Conservation (phyloP, 352 stramenopile species). For the Pythium dissimile region DNA sequence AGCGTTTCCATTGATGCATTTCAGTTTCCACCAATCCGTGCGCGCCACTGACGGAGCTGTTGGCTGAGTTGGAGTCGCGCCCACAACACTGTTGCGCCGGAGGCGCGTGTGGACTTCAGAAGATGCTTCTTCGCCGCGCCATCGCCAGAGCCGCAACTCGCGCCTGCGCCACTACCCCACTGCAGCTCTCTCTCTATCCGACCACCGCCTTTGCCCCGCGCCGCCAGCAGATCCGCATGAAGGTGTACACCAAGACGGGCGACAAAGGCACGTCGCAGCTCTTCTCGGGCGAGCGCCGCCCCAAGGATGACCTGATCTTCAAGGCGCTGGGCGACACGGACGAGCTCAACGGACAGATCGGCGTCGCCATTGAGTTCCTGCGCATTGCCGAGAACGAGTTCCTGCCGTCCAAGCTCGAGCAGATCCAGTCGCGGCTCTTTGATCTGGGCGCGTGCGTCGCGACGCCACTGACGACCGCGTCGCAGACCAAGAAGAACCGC, state of each 20-base stretch:
- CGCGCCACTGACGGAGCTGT: neutral
- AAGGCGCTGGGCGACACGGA: slow-evolving; percentile 89
- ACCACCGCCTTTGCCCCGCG: neutral
- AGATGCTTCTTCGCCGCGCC: slow-evolving; percentile 9
- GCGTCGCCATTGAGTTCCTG: slow-evolving; percentile 56
- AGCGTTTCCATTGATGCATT: neutral
- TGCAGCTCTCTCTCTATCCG: neutral
- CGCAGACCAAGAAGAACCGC: slow-evolving; percentile 62
- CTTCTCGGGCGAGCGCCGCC: slow-evolving; percentile 86
- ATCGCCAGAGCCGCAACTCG: neutral
- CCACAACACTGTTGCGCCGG: no score
- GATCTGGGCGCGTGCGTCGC: slow-evolving; percentile 88
- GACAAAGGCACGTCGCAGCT: slow-evolving; percentile 92
- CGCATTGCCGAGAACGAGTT: slow-evolving; percentile 33
- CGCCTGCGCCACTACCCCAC: neutral
- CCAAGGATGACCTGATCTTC: slow-evolving; percentile 87
- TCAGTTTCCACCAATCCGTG: neutral
- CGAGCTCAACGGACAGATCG: slow-evolving; percentile 86
- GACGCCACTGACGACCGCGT: slow-evolving; percentile 68
- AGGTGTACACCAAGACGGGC: slow-evolving; percentile 91
- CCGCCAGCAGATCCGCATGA: slow-evolving; percentile 44
- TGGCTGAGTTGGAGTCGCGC: neutral
- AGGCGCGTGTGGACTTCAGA: neutral
- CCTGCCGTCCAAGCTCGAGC: slow-evolving; percentile 61
- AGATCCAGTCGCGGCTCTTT: slow-evolving; percentile 90